These are phyloP conservation scores for Malassezia psittaci DNA, from an alignment of 1,284 basidiomycete species.

Conservation along the genomic window DNA sequence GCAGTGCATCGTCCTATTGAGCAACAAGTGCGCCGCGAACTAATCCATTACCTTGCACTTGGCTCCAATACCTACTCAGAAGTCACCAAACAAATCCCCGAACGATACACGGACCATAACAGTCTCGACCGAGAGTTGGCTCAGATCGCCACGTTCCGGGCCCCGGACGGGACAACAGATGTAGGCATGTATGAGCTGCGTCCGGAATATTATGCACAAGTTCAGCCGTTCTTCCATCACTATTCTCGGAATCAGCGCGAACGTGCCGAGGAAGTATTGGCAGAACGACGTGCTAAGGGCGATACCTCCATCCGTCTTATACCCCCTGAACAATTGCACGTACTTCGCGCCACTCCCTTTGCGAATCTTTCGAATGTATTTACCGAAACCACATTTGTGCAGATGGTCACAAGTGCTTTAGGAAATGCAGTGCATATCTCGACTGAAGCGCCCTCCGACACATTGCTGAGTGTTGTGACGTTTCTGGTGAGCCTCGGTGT, in stretches of 20 bases:
- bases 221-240: constrained; percentile 93
- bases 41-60: constrained; percentile 80
- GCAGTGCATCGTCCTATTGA: constrained; percentile 63
- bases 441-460: constrained; percentile 52
- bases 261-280: constrained; percentile 74
- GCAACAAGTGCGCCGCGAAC: constrained; percentile 65
- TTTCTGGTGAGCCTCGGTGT: constrained; percentile 51
- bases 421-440: constrained; percentile 18
- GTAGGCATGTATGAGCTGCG: constrained; percentile 78
- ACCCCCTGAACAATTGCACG: constrained; percentile 18
- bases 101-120: constrained; percentile 74
- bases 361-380: constrained; percentile 21
- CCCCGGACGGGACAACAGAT: constrained; percentile 67
- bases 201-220: constrained; percentile 70
- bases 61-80: constrained; percentile 84
- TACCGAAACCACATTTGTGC: constrained; percentile 20
- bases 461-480: constrained; percentile 75
- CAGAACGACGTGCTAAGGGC: constrained; percentile 61
- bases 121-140: constrained; percentile 71
- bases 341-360: constrained; percentile 25
- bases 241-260: constrained; percentile 90
- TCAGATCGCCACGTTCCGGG: constrained; percentile 70
- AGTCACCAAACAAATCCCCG: constrained; percentile 78
- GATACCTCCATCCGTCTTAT: constrained; percentile 31
- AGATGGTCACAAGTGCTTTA: constrained; percentile 29